Conservation (phyloP, 352 stramenopile genomes). For the Globisporangium takayamanum region DNA sequence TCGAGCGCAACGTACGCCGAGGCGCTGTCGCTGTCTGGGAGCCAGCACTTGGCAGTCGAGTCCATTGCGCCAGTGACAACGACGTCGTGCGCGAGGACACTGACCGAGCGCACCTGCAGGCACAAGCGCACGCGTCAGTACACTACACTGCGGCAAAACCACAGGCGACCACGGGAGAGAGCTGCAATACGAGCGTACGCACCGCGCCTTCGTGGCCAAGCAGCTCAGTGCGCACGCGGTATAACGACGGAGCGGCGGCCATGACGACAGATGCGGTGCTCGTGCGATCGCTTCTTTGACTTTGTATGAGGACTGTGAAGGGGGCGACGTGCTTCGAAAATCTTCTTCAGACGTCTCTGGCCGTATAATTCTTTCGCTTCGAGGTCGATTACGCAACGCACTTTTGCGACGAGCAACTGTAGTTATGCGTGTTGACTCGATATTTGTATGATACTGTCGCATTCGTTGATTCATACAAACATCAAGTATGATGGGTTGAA, state of each 20-base stretch:
- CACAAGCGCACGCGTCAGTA: slow-evolving; percentile 2
- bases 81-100: slow-evolving; percentile 34
- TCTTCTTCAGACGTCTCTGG: no score
- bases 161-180: background rate
- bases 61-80: slow-evolving; percentile 78
- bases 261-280: background rate
- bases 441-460: no score
- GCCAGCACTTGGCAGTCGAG: slow-evolving; percentile 49
- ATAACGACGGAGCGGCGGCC: background rate
- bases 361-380: no score
- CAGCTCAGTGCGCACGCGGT: slow-evolving; percentile 39
- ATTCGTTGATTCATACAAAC: no score
- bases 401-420: no score
- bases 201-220: slow-evolving; percentile 74
- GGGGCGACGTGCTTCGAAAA: no score
- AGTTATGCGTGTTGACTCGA: no score
- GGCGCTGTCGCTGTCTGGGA: slow-evolving; percentile 15
- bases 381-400: no score
- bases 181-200: slow-evolving; percentile 10
- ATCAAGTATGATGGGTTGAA: background rate
- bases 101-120: slow-evolving; percentile 55
- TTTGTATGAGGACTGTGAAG: background rate
- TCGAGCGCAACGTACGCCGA: slow-evolving; percentile 36
- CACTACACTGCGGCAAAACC: slow-evolving; percentile 1
- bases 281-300: background rate